These are phyloP conservation scores for Candida pini DNA, from an alignment of 805 yeast genomes.

Conservation along the genomic window DNA sequence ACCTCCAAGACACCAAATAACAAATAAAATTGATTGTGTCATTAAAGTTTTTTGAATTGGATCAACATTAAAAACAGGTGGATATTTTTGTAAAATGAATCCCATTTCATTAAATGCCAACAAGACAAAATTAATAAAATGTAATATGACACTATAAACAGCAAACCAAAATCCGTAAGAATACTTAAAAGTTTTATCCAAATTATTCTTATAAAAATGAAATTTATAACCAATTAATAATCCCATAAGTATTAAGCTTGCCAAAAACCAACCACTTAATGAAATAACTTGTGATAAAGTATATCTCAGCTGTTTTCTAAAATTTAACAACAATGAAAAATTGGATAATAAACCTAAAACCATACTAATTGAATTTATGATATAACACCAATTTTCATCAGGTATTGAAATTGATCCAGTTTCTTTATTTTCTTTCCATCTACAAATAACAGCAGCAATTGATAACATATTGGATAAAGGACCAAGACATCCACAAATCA, in stretches of 20 bases:
- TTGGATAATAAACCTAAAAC: conserved; percentile 65
- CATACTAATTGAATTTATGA: conserved; percentile 58
- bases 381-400: conserved; percentile 41
- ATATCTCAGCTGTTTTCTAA: conserved; percentile 53
- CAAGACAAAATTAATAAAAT: conserved; percentile 49
- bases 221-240: conserved; percentile 35
- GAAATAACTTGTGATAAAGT: conserved; percentile 57
- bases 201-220: conserved; percentile 15
- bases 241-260: conserved; percentile 46
- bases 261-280: conserved; percentile 58
- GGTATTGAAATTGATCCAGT: conserved; percentile 15
- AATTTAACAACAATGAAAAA: conserved; percentile 62
- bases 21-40: conserved; percentile 59
- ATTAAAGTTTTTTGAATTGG: conserved; percentile 67
- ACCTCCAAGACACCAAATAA: conserved; percentile 70
- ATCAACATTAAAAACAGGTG: conserved; percentile 63
- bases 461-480: conserved; percentile 75
- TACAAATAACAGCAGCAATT: conserved; percentile 61
- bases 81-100: conserved; percentile 51
- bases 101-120: conserved; percentile 60
- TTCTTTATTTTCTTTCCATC: conserved; percentile 44
- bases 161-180: conserved; percentile 82
- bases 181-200: conserved; percentile 17
- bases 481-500: conserved; percentile 71
- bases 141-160: conserved; percentile 55